Conservation (phyloP, 495 filamentous ascomycete species). For the Bombardia bombarda region DNA sequence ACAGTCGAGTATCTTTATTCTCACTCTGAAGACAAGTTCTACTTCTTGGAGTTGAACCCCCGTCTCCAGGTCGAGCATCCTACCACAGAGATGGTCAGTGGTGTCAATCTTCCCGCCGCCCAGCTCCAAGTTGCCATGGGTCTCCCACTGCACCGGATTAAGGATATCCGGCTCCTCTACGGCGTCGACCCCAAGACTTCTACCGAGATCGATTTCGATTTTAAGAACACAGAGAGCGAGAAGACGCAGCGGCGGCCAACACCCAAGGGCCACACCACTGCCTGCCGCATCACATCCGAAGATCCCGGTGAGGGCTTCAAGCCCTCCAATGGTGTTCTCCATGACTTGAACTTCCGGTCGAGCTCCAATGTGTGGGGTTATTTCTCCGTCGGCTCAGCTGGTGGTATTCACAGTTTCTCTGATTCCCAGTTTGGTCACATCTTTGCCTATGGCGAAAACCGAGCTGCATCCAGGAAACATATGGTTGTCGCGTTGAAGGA, state of each 20-base stretch:
- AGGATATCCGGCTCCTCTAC: constrained; percentile 92
- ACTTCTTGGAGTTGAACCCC: constrained; percentile 97
- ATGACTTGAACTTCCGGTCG: constrained; percentile 97
- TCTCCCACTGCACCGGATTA: constrained; percentile 88
- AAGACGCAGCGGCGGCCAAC: constrained; percentile 80
- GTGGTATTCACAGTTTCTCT: constrained; percentile 98
- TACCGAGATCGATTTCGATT: constrained; percentile 94
- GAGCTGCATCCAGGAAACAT: constrained; percentile 92
- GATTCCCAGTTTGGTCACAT: constrained; percentile 99
- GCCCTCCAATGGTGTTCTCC: constrained; percentile 96
- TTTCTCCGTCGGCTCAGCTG: constrained; percentile 94
- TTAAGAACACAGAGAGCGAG: constrained; percentile 76
- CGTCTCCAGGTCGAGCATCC: constrained; percentile 99
- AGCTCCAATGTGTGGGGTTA: constrained; percentile 99
- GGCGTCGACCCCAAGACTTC: constrained; percentile 83
- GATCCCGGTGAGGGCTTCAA: constrained; percentile 99
- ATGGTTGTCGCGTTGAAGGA: constrained; percentile 99
- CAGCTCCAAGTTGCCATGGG: constrained; percentile 99
- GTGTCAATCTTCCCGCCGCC: constrained; percentile 93
- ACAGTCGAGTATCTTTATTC: constrained; percentile 99
- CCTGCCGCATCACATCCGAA: constrained; percentile 98
- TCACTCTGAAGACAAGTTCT: constrained; percentile 96
- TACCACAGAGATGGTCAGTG: constrained; percentile 98
- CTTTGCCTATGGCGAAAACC: constrained; percentile 97
- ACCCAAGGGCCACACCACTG: constrained; percentile 93